Evolutionary conservation across 257 asterid species (phyloP).

Genomic region (Hygrophila difformis): DNA sequence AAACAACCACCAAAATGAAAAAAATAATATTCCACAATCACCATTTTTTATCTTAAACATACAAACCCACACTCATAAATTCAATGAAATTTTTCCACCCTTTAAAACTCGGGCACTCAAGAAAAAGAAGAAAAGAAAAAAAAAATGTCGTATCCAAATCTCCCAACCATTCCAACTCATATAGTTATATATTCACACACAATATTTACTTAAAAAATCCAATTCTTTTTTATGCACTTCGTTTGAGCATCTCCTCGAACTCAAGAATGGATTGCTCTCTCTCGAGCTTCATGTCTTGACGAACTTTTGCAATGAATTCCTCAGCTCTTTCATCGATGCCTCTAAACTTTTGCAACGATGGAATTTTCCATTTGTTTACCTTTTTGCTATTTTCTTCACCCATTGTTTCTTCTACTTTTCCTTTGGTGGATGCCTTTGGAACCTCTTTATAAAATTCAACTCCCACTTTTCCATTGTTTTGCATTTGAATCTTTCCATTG

Average conservation of each 20-base stretch:
- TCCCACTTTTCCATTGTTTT: background rate
- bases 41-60: background rate
- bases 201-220: background rate
- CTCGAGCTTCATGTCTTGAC: conserved; percentile 51
- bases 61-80: too few species aligned
- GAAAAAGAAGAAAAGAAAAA: background rate
- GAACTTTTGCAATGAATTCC: conserved; percentile 48
- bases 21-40: background rate
- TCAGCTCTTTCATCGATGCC: conserved; percentile 55
- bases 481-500: conserved; percentile 1
- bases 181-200: too few species aligned
- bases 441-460: background rate
- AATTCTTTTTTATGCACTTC: conserved; percentile 26
- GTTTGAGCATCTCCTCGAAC: conserved; percentile 58
- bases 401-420: conserved; percentile 8
- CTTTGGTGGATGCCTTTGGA: background rate
- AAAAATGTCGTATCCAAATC: background rate
- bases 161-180: background rate
- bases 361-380: conserved; percentile 28
- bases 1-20: background rate
- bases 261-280: conserved; percentile 55
- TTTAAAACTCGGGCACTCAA: background rate
- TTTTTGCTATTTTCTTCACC: too few species aligned
- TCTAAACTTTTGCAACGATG: conserved; percentile 21
- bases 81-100: background rate